Percentiles rank a stretch among this genome's conserved stretches.
phyloP scores from a whole-genome alignment of 1,139 yeast species.

The Torulaspora pretoriensis region DNA sequence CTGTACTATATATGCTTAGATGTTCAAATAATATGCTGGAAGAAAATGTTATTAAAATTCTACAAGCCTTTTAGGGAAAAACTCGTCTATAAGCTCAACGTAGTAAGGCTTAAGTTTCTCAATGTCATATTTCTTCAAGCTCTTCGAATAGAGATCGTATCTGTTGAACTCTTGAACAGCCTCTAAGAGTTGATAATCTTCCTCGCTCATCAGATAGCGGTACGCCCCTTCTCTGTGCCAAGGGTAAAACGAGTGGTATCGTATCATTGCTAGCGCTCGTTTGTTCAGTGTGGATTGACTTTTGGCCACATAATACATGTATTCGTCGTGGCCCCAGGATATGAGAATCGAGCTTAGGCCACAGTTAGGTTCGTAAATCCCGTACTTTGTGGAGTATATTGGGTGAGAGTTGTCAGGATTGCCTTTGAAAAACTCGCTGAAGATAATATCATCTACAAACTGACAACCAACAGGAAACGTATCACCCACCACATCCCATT shows the following conservation, averaged over 20 bases:
- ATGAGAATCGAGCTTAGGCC: slow-evolving; percentile 69
- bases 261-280: slow-evolving; percentile 68
- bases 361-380: slow-evolving; percentile 60
- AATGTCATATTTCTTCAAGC: slow-evolving; percentile 45
- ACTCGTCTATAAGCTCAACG: slow-evolving; percentile 60
- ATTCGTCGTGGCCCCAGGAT: slow-evolving; percentile 79
- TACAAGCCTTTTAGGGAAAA: slow-evolving; percentile 53
- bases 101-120: slow-evolving; percentile 56
- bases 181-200: slow-evolving; percentile 56
- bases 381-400: slow-evolving; percentile 60
- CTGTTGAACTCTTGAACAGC: slow-evolving; percentile 66
- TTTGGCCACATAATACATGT: slow-evolving; percentile 70
- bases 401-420: slow-evolving; percentile 65
- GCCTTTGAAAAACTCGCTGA: slow-evolving; percentile 53
- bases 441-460: slow-evolving; percentile 57
- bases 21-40: slow-evolving; percentile 4
- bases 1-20: slow-evolving; percentile 2
- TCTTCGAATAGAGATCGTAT: slow-evolving; percentile 64
- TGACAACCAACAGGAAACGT: slow-evolving; percentile 74
- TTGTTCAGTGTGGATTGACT: slow-evolving; percentile 58
- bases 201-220: slow-evolving; percentile 59
- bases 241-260: slow-evolving; percentile 73
- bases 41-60: slow-evolving; percentile 43
- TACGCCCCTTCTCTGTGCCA: slow-evolving; percentile 74
- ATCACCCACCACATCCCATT: slow-evolving; percentile 83